Percentiles rank a stretch among this genome's conserved stretches.
These are phyloP conservation scores for Russula sp. DNA, from an alignment of 768 basidiomycete genomes.

Conservation along the genomic window DNA sequence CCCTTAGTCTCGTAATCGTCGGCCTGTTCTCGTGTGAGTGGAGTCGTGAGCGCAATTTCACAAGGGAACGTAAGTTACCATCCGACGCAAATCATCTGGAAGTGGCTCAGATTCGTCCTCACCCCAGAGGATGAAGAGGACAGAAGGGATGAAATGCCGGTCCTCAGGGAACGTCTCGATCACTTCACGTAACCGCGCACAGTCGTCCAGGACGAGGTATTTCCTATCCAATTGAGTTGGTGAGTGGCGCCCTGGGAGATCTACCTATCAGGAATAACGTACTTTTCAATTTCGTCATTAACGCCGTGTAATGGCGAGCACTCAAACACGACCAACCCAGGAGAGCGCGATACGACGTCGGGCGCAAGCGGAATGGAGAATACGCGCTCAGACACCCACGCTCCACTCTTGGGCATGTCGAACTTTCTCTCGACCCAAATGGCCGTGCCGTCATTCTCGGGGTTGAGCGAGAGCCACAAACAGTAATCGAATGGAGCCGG, in stretches of 20 bases:
- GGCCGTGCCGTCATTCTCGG: slow-evolving; percentile 65
- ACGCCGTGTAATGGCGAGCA: slow-evolving; percentile 60
- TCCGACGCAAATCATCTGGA: slow-evolving; percentile 47
- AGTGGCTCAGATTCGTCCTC: slow-evolving; percentile 37
- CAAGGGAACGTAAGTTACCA: slow-evolving; percentile 40
- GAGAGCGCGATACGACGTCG: slow-evolving; percentile 29
- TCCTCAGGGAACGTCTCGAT: slow-evolving; percentile 47
- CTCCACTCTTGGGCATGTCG: slow-evolving; percentile 55
- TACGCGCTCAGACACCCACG: slow-evolving; percentile 52
- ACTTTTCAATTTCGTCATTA: slow-evolving; percentile 65
- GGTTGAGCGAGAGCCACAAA: slow-evolving; percentile 71
- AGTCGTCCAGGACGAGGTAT: slow-evolving; percentile 68
- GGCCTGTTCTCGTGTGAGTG: slow-evolving; percentile 34
- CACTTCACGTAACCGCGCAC: slow-evolving; percentile 60
- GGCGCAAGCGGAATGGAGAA: slow-evolving; percentile 53
- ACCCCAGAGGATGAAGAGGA: slow-evolving; percentile 58
- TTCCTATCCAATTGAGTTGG: slow-evolving; percentile 39
- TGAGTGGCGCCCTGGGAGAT: neutral
- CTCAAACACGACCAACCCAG: slow-evolving; percentile 72
- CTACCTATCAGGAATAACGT: slow-evolving; percentile 13
- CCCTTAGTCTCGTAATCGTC: slow-evolving; percentile 43
- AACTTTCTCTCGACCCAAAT: slow-evolving; percentile 81
- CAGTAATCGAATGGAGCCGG: slow-evolving; percentile 44
- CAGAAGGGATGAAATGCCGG: slow-evolving; percentile 55
- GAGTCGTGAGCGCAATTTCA: neutral